These are phyloP conservation scores for Verruconis gallopava DNA, from an alignment of 2,329 filamentous ascomycete species.

Conservation along the genomic window DNA sequence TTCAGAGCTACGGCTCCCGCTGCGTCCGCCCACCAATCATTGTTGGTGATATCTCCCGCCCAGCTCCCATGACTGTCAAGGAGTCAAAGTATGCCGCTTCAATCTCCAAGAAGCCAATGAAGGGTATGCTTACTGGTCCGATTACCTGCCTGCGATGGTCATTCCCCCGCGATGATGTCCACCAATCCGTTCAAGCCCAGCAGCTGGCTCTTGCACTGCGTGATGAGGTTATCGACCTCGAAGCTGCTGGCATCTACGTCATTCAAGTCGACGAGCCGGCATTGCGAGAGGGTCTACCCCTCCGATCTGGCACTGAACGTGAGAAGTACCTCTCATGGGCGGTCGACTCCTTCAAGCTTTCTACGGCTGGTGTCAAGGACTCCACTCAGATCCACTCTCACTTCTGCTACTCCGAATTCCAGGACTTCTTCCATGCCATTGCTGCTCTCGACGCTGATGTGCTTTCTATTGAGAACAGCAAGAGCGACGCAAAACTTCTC, in stretches of 20 bases:
- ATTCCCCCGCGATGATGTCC: constrained; percentile 98
- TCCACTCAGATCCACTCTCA: constrained; percentile 99
- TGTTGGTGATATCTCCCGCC: constrained; percentile 95
- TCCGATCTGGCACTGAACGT: constrained; percentile 85
- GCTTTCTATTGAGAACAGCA: constrained; percentile 99
- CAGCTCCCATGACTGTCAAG: constrained; percentile 97
- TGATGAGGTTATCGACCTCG: constrained; percentile 95
- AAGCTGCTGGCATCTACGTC: constrained; percentile 90
- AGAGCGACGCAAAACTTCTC: constrained; percentile 98
- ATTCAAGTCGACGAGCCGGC: constrained; percentile 99
- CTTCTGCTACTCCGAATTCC: constrained; percentile 99
- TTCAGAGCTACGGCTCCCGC: constrained; percentile 95
- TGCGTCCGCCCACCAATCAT: constrained; percentile 98
- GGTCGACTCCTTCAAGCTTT: constrained; percentile 93
- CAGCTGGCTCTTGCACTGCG: constrained; percentile 97
- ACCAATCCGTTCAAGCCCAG: constrained; percentile 97
- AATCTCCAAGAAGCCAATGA: constrained; percentile 98
- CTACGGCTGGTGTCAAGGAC: constrained; percentile 85
- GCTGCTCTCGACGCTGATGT: constrained; percentile 96
- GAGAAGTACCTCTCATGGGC: constrained; percentile 96
- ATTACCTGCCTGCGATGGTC: constrained; percentile 99
- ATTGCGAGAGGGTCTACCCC: constrained; percentile 97
- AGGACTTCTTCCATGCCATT: constrained; percentile 99
- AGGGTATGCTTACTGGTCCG: constrained; percentile 99
- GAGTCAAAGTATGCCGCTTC: constrained; percentile 98